Base-by-base conservation (phyloP, 257 asterid genomes). In the Datura wrightii region DNA sequence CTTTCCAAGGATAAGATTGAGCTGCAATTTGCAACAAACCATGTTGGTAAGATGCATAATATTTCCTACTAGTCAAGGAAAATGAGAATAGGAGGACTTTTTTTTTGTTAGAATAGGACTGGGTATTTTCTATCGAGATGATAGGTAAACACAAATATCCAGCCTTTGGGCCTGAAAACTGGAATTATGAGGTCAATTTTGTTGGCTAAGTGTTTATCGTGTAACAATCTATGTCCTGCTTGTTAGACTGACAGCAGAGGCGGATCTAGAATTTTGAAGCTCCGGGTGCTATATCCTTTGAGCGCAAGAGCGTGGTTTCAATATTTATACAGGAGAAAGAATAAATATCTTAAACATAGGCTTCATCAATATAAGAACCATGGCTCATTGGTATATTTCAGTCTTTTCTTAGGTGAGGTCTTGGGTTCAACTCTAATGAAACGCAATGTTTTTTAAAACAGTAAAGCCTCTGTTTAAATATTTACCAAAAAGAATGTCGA, bases 1-100 rank as follows among this genome's bases (percentile, higher is more conserved):
- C 94, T 96, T 72, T 91, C 98, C 50, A 86, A 91, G 87, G 98
- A 96, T 90, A 89, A 91, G 54, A 87, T 96, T 37, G 99, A 96
- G 89, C 80, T 92, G 71, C 98, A 96, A 87, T 96, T 96, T 62
- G 98, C 97, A 84, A 96, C 97, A 19, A 96, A 96, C 83, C 89
- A 94, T 86, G 84, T 92, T 81, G 99, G 98, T 96, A 89, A 60
- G 84, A 44, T 59, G 10, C 8, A 19, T 3, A 0, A 14, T 46
- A 31, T 52, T 31, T 52, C 62, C 16, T 31, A 52, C 82, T 76
- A 50, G 31, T 76, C 63, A 31, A 76, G 1, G 31, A 76, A 76
- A 76, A 8, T 76, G 63, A 76, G 81, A 50, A 31, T 52, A 24
- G 41, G 10, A 46, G 3, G 81, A 24, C 31, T 24, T 24, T 24